Percentiles rank a stretch among this genome's conserved stretches.
These are phyloP conservation scores for Macrophomina pseudophaseolina DNA, from an alignment of 2,329 filamentous ascomycete species.

Conservation along the genomic window DNA sequence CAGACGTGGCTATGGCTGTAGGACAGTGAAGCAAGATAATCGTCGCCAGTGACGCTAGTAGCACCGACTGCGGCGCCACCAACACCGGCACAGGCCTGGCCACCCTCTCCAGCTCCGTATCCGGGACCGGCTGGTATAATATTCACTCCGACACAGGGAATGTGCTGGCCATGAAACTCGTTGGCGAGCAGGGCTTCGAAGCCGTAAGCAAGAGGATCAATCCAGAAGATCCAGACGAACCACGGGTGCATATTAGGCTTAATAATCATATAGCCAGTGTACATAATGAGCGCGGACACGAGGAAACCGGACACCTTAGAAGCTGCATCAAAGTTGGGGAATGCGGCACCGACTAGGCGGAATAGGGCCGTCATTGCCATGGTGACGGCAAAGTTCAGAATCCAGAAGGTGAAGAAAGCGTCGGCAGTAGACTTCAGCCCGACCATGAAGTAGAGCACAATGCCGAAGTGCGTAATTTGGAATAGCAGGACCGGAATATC, in stretches of 20 bases:
- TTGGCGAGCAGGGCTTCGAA: constrained; percentile 28
- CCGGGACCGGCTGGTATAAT: constrained; percentile 57
- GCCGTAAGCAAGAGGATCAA: constrained; percentile 47
- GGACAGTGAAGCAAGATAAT: constrained; percentile 62
- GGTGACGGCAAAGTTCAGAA: constrained; percentile 72
- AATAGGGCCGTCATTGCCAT: constrained; percentile 83
- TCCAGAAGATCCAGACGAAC: constrained; percentile 57
- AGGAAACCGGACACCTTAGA: constrained; percentile 62
- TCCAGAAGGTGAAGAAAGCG: constrained; percentile 80
- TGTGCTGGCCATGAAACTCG: constrained; percentile 36
- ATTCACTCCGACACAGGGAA: constrained; percentile 57
- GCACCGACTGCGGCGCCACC: constrained; percentile 59
- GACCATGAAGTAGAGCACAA: constrained; percentile 82
- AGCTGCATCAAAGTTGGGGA: constrained; percentile 65
- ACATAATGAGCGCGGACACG: constrained; percentile 63
- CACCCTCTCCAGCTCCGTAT: constrained; percentile 45
- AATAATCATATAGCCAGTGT: constrained; percentile 65
- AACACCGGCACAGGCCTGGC: constrained; percentile 64
- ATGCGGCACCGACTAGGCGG: constrained; percentile 71
- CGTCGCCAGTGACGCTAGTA: constrained; percentile 60
- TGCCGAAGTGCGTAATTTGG: constrained; percentile 63
- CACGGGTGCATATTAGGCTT: constrained; percentile 58
- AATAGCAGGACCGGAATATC: constrained; percentile 62
- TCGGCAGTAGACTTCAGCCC: constrained; percentile 73
- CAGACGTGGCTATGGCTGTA: constrained; percentile 37